These are phyloP conservation scores for Brassica incana DNA, from an alignment of 345 rosid species.

Conservation along the genomic window DNA sequence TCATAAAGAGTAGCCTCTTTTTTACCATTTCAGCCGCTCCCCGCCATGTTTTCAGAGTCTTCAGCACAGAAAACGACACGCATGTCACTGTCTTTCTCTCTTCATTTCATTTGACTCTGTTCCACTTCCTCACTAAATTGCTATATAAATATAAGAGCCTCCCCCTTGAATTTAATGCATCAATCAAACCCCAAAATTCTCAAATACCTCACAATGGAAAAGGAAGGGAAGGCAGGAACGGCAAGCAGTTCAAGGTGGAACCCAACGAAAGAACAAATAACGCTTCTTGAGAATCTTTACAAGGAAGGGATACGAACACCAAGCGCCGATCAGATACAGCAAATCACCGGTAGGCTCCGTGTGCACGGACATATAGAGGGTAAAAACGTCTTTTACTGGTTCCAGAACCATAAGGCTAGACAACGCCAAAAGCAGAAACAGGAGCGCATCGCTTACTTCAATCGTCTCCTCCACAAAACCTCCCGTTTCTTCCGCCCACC, in stretches of 20 bases:
- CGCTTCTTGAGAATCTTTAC: conserved; percentile 66
- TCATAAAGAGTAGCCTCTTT: conserved; percentile 28
- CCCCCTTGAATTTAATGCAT: conserved; percentile 2
- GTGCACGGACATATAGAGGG: conserved; percentile 84
- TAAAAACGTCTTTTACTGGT: conserved; percentile 96
- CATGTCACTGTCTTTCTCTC: conserved; percentile 51
- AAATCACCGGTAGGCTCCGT: conserved; percentile 68
- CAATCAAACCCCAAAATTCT: not conserved
- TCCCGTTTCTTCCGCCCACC: conserved; percentile 43
- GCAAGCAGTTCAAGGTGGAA: conserved; percentile 72
- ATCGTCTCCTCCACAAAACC: conserved; percentile 51
- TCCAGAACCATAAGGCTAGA: conserved; percentile 95
- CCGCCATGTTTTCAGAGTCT: conserved; percentile 92
- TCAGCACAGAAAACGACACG: conserved; percentile 66
- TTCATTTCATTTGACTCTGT: conserved; percentile 27
- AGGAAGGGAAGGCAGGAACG: conserved; percentile 30
- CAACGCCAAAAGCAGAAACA: conserved; percentile 90
- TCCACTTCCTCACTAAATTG: conserved; percentile 24
- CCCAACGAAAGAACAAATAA: conserved; percentile 87
- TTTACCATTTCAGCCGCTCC: conserved; percentile 56
- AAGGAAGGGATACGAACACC: conserved; percentile 85
- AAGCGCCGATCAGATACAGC: conserved; percentile 87
- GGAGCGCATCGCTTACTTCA: conserved; percentile 59
- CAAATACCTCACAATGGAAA: conserved; percentile 25
- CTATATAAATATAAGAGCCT: conserved; percentile 25